These are phyloP conservation scores for Ceratocystis lukuohia DNA, from an alignment of 2,329 filamentous ascomycete species.

Conservation along the genomic window DNA sequence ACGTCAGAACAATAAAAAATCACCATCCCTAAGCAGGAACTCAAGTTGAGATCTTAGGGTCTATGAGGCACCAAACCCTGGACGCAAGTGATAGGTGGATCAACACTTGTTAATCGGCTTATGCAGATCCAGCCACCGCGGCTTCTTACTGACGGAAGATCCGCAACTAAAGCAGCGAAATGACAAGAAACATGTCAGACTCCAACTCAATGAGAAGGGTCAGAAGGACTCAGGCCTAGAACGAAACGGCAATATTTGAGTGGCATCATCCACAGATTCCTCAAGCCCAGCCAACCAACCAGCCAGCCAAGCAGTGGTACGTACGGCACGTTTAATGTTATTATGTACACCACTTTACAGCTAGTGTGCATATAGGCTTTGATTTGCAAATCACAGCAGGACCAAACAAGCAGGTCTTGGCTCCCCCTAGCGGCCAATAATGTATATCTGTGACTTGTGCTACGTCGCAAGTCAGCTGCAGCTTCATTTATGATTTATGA, in stretches of 20 bases:
- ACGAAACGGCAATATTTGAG: neutral
- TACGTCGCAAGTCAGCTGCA: neutral
- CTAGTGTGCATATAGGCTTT: neutral
- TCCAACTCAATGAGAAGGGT: neutral
- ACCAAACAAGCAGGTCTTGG: neutral
- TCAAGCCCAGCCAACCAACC: neutral
- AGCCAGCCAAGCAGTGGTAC: neutral
- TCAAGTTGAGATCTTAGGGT: neutral
- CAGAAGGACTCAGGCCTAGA: neutral
- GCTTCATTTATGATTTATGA: neutral
- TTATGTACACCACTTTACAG: neutral
- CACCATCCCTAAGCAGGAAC: neutral
- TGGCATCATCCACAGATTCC: neutral
- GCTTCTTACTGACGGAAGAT: neutral
- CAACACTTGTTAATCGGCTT: neutral
- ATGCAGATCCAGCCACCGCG: neutral
- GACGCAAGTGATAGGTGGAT: neutral
- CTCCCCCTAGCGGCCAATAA: neutral
- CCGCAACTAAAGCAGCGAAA: neutral
- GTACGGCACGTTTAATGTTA: too few species aligned
- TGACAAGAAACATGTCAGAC: conserved; percentile 2
- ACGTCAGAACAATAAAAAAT: neutral
- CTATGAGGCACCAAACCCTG: neutral
- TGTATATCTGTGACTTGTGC: conserved; percentile 8
- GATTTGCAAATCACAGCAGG: neutral